Conservation (phyloP, 2,329 filamentous ascomycete genomes). For the Drechslerella coelobrocha region DNA sequence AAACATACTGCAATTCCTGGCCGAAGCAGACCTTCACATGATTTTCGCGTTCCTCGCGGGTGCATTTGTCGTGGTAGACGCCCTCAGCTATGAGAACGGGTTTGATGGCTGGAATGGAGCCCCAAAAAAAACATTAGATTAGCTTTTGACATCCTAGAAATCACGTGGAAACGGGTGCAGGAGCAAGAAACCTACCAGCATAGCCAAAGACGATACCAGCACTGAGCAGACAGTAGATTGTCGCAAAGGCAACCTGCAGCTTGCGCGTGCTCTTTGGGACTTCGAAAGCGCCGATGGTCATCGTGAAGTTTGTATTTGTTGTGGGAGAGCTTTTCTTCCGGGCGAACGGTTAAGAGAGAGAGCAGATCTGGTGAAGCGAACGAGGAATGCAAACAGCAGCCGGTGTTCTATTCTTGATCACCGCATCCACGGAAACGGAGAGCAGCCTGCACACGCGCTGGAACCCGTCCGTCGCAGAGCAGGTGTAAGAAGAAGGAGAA, state of each 20-base stretch:
- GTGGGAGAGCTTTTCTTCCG: neutral
- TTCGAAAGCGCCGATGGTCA: conserved; percentile 58
- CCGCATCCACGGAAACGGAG: neutral
- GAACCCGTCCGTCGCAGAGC: conserved; percentile 7
- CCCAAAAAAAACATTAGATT: conserved; percentile 8
- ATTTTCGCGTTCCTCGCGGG: conserved; percentile 62
- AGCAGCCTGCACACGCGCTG: neutral
- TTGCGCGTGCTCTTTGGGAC: conserved; percentile 57
- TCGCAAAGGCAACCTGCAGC: conserved; percentile 71
- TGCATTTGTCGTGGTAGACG: conserved; percentile 73
- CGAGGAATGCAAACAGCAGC: neutral
- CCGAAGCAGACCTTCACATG: conserved; percentile 65
- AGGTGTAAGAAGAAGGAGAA: neutral
- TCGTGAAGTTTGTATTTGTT: conserved; percentile 8
- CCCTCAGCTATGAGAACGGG: conserved; percentile 76
- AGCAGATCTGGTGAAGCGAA: neutral
- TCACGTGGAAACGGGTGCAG: conserved; percentile 14
- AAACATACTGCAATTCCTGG: conserved; percentile 64
- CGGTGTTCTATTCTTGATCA: no score
- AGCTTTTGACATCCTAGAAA: neutral
- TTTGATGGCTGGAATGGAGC: conserved; percentile 70
- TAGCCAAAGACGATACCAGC: conserved; percentile 85
- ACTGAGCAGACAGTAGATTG: conserved; percentile 76
- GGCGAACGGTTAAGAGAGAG: neutral
- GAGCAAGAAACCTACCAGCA: conserved; percentile 59